Evolutionary conservation across 306 rosid species (phyloP), one percentile per base, ranked within the genome.

Genomic region (Mimosa pudica): DNA sequence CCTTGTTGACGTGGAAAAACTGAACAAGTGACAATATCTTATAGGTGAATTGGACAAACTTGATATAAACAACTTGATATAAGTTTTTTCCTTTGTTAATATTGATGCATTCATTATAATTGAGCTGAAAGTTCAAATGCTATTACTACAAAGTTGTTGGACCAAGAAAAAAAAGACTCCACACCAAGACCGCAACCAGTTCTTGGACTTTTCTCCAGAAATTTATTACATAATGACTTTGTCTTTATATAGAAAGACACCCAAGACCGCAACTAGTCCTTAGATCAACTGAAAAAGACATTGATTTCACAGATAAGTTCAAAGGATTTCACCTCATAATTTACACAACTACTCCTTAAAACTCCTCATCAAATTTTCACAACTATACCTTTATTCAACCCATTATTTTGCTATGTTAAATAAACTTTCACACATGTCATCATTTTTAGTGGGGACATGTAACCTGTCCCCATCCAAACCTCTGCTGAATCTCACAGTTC

Each of bases 371-470:
- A 60, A 2, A 20, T 8, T 60, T 60, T 24, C 35, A 9, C 1
- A 24, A 30, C 13, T 10, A 10, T 14, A 17, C 10, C 7, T 41
- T 17, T 41, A 46, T 18, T 44, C 61, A 1, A 5, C 68, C 68
- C 12, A 30, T 4, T 30, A 41, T 62, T 30, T 62, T 30, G 68
- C 41, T 11, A 5, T 42, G 8, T 30, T 30, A 5, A 62, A 32
- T 32, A 2, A 17, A 62, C 42, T 32, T 24, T 41, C 74, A 51
- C 75, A 64, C 75, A 92, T 91, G 98, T 89, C 92, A 73, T 70
- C 95, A 76, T 66, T 89, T 81, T 84, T 92, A 13, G 66, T 86
- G 67, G 93, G 92, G 80, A 62, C 86, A 24, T 24, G 30, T 75
- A 81, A 82, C 85, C 67, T 86, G 69, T 74, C 83, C 47, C 81